Conservation (phyloP, 169 alveolate genomes). For the Eimeria falciformis region DNA sequence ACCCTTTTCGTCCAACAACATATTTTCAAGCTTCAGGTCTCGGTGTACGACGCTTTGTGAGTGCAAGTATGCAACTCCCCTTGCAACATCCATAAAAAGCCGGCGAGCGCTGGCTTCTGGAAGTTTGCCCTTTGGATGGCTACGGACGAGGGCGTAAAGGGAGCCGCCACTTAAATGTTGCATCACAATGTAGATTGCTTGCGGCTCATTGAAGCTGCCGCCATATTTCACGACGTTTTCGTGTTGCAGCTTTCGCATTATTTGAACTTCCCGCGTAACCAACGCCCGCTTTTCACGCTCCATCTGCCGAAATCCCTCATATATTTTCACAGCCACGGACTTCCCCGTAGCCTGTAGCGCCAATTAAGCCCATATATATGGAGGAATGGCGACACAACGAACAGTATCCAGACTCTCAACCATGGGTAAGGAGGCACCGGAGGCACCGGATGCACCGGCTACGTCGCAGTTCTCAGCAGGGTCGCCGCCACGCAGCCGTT, state of each 20-base stretch:
- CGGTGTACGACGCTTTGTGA: slow-evolving; percentile 87
- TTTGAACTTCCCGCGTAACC: slow-evolving; percentile 88
- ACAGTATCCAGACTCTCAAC: neutral
- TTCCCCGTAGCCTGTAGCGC: slow-evolving; percentile 75
- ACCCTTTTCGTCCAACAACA: slow-evolving; percentile 84
- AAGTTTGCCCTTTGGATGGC: slow-evolving; percentile 84
- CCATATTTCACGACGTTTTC: slow-evolving; percentile 85
- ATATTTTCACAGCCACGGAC: slow-evolving; percentile 90
- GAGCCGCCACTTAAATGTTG: slow-evolving; percentile 89
- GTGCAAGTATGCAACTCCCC: slow-evolving; percentile 86
- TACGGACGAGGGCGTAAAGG: slow-evolving; percentile 85
- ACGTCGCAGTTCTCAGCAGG: too few species aligned
- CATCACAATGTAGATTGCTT: slow-evolving; percentile 83
- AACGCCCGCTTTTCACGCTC: slow-evolving; percentile 86
- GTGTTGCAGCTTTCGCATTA: slow-evolving; percentile 84
- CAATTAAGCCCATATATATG: neutral
- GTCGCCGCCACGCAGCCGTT: too few species aligned
- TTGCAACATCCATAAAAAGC: slow-evolving; percentile 81
- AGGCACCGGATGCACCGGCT: too few species aligned
- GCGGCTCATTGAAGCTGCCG: slow-evolving; percentile 56
- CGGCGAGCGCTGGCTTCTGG: slow-evolving; percentile 85
- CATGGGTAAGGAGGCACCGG: too few species aligned
- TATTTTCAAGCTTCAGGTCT: slow-evolving; percentile 90
- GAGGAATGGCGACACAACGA: neutral
- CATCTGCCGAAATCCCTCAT: slow-evolving; percentile 87